Percentiles rank a stretch among this genome's conserved stretches.
Evolutionary conservation across 352 stramenopile genomes (phyloP).

Genomic region (Phytophthora quininea): DNA sequence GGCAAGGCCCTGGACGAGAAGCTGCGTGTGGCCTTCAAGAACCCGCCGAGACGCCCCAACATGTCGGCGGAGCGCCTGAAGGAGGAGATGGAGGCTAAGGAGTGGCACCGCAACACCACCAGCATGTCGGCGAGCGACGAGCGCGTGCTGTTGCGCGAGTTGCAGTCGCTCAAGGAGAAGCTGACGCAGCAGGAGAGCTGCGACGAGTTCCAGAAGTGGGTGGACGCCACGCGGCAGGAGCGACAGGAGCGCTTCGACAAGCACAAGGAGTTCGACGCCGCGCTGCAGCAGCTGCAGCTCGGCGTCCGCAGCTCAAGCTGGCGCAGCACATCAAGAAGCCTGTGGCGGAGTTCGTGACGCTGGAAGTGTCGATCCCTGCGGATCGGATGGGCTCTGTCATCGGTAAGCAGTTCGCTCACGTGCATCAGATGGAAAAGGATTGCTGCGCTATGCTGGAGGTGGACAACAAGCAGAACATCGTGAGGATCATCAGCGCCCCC

Average conservation of each 20-base stretch:
- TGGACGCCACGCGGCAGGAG: conserved; percentile 62
- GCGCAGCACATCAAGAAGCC: conserved; percentile 43
- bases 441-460: conserved; percentile 69
- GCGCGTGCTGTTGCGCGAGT: conserved; percentile 64
- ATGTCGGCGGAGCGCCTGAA: conserved; percentile 58
- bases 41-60: conserved; percentile 61
- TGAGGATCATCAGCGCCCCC: conserved; percentile 62
- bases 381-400: conserved; percentile 74
- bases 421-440: conserved; percentile 65
- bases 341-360: conserved; percentile 49
- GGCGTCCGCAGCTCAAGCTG: conserved; percentile 56
- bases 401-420: conserved; percentile 63
- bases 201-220: conserved; percentile 61
- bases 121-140: conserved; percentile 78
- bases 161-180: conserved; percentile 67
- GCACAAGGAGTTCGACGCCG: conserved; percentile 55
- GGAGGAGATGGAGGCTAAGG: conserved; percentile 61
- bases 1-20: conserved; percentile 82
- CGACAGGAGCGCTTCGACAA: conserved; percentile 65
- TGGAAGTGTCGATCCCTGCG: conserved; percentile 60
- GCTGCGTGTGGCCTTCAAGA: conserved; percentile 70
- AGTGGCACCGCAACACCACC: conserved; percentile 70
- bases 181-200: conserved; percentile 55
- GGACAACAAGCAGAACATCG: conserved; percentile 56
- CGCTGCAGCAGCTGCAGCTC: conserved; percentile 57